Base-by-base conservation (phyloP, 768 basidiomycete genomes). In the Leccinum truebloodii region DNA sequence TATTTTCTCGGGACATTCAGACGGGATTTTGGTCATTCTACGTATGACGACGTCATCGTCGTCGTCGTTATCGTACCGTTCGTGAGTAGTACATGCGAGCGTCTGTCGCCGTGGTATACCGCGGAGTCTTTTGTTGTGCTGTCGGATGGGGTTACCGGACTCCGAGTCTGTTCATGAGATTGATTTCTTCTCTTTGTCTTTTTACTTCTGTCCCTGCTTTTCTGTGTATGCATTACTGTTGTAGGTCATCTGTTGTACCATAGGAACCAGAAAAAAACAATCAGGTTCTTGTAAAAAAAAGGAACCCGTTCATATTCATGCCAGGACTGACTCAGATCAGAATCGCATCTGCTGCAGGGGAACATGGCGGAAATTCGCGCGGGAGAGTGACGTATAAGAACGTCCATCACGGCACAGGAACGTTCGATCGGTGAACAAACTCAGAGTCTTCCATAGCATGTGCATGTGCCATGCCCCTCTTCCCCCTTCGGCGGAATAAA, bases 1-100 rank as follows among this genome's bases (percentile, higher is more conserved):
- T 2, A 92, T 93, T 57, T 92, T 93, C 69, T 90, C 89, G 35
- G 90, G 88, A 5, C 91, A 92, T 70, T 92, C 91, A 30, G 91
- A 93, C 69, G 91, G 91, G 5, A 78, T 93, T 59, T 84, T 93
- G 78, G 88, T 91, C 63, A 90, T 93, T 64, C 75, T 93, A 13
- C 84, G 91, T 22, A 76, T 80, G 52, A 80, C 82, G 37, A 69
- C 74, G 41, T 58, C 66, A 39, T 57, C 67, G 1, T 49, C 48
- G n/a, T 9, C 16, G 8, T 41, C 41, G 20, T 20, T 13, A 46
- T 46, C 44, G 20, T 46, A 46, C 44, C 44, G 20, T 46, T 8
- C 44, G 20, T 46, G 44, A 46, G 20, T 20, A 37, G 10, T n/a
- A 26, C 24, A 20, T 44, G n/a, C 4, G n/a, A 10, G 18, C 3